Conservation (phyloP, 768 basidiomycete genomes). For the Pleurotus pulmonarius region DNA sequence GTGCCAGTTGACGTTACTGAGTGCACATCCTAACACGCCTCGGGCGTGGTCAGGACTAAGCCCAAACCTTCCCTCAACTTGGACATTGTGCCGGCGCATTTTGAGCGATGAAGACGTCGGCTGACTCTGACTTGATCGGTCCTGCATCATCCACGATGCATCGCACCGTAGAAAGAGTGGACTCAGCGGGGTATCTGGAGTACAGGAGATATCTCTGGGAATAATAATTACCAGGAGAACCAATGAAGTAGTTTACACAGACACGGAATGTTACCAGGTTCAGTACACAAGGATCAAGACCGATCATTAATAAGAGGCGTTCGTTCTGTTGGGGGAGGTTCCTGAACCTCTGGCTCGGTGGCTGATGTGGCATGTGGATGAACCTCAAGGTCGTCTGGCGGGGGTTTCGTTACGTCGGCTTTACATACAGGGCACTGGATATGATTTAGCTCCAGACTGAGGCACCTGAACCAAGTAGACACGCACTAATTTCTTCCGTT, state of each 20-base stretch:
- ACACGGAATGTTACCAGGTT: neutral
- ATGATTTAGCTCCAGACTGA: slow-evolving; percentile 4
- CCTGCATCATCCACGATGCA: neutral
- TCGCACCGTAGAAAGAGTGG: neutral
- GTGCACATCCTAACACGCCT: neutral
- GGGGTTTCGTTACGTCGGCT: slow-evolving; percentile 80
- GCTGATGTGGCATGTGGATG: slow-evolving; percentile 3
- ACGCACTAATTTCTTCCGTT: slow-evolving; percentile 83
- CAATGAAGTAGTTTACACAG: slow-evolving; percentile 1
- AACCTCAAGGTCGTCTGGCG: slow-evolving; percentile 14
- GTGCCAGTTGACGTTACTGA: neutral
- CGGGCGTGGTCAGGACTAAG: neutral
- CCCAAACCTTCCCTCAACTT: neutral
- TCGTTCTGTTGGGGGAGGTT: slow-evolving; percentile 11
- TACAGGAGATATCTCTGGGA: neutral
- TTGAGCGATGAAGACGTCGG: no score
- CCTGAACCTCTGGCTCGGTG: slow-evolving; percentile 7
- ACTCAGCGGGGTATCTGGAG: no score
- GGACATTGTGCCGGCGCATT: neutral
- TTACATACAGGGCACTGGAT: slow-evolving; percentile 88
- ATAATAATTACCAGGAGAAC: neutral
- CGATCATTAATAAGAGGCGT: slow-evolving; percentile 10
- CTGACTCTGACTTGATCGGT: no score
- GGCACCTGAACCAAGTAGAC: neutral
- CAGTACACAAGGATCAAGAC: neutral